Evolutionary conservation across 768 basidiomycete genomes (phyloP), one percentile per base, ranked within the genome.

Genomic region (Psilocybe sp.): DNA sequence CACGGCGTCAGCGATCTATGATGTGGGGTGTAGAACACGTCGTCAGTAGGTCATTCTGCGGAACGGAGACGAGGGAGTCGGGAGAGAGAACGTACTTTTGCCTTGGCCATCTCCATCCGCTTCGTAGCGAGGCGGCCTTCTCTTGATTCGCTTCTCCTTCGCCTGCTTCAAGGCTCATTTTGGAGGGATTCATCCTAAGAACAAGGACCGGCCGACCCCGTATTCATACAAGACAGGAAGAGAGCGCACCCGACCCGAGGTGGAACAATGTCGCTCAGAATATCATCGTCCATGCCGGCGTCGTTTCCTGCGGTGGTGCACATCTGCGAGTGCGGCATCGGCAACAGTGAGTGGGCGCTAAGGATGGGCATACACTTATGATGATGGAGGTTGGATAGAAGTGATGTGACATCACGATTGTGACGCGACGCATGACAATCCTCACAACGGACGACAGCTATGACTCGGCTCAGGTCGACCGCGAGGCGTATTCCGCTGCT

Each of bases 1-100:
- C 53, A 98, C 90, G 9, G 94, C 92, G 62, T 98, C 95, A n/a
- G 91, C 73, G 36, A 94, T 79, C 92, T 98, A n/a, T n/a, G n/a
- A n/a, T n/a, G n/a, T n/a, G 56, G 18, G 46, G 38, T 34, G 14
- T 40, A 60, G 59, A 53, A 61, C 54, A 42, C 47, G 12, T 14
- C 32, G 20, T 11, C 40, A 52, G 31, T 7, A 11, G 45, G 11
- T 19, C 18, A 39, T 16, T 36, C 14, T 10, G 28, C n/a, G 7
- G 19, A 51, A 44, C 37, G 7, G 32, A 14, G 28, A 36, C 32
- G 9, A 7, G 3, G 23, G 34, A n/a, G n/a, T n/a, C n/a, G n/a
- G n/a, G n/a, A n/a, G n/a, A 28, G 1, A 15, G 16, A 47, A 34
- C 49, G 37, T 67, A 86, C 90, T 75, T 92, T 94, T 19, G 84